Conservation (phyloP, 192 early-diverging fungal genomes). For the Neocallimastix lanati region DNA sequence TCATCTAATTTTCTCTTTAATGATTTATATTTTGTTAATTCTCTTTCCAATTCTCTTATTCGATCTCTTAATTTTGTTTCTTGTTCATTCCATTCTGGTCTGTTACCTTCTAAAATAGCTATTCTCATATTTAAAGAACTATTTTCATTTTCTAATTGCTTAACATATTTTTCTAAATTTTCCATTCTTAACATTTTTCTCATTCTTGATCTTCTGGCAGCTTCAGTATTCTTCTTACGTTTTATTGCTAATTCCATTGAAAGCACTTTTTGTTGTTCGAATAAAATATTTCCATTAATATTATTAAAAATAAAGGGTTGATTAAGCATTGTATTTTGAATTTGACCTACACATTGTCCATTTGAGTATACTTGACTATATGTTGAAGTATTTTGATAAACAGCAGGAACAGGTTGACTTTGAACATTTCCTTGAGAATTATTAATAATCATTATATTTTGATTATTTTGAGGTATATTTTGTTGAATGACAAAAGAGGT, state of each 20-base stretch:
- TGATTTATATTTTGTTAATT: not conserved
- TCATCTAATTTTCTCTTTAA: too few relatives aligned
- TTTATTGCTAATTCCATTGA: conserved; percentile 16
- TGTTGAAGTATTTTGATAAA: not conserved
- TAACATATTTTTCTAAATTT: conserved; percentile 59
- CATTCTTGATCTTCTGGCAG: conserved; percentile 75
- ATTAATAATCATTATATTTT: not conserved
- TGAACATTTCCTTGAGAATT: not conserved
- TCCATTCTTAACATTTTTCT: conserved; percentile 73
- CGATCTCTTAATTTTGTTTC: not conserved
- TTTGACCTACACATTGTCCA: not conserved
- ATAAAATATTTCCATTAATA: not conserved
- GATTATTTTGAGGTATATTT: not conserved
- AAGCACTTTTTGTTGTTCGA: not conserved
- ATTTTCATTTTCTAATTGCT: conserved; percentile 64
- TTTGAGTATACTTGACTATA: not conserved
- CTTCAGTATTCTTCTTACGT: conserved; percentile 77
- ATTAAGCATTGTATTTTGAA: not conserved
- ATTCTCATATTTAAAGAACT: conserved; percentile 8
- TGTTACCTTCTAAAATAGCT: not conserved
- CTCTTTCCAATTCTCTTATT: not conserved
- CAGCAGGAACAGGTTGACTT: not conserved
- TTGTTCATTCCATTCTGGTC: not conserved
- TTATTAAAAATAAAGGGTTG: not conserved
- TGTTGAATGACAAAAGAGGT: not conserved